phyloP scores from a whole-genome alignment of 106 monocot genomes.

The Vanilla planifolia region DNA sequence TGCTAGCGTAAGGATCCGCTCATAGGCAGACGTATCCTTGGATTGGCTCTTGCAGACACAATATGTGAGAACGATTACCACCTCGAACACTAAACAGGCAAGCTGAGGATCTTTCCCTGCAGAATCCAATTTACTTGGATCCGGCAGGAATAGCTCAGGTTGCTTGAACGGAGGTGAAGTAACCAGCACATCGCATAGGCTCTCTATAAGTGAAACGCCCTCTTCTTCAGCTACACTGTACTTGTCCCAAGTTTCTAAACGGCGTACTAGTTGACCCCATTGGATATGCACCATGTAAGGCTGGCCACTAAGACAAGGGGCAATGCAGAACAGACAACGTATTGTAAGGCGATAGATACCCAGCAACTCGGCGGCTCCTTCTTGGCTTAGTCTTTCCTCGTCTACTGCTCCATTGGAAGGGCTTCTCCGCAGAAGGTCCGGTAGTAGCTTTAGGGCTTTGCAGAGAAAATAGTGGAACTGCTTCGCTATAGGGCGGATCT shows the following conservation, averaged over 20 bases:
- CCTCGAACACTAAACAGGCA: conserved; percentile 20
- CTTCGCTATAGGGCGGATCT: conserved; percentile 49
- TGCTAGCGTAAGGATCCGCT: conserved; percentile 26
- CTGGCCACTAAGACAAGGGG: conserved; percentile 46
- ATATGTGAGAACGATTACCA: conserved; percentile 20
- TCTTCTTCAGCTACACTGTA: conserved; percentile 45
- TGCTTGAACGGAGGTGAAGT: background rate
- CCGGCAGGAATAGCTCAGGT: conserved; percentile 15
- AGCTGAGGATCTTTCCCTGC: conserved; percentile 35
- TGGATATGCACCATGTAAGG: conserved; percentile 49
- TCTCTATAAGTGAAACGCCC: conserved; percentile 33
- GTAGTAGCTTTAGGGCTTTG: conserved; percentile 40
- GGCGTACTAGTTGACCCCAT: conserved; percentile 34
- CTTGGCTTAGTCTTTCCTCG: conserved; percentile 3
- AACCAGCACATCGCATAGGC: conserved; percentile 18
- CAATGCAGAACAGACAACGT: conserved; percentile 48
- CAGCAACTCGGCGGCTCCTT: conserved; percentile 29
- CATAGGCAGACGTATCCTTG: conserved; percentile 25
- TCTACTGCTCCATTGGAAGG: background rate
- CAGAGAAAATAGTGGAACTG: conserved; percentile 57
- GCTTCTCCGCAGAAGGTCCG: conserved; percentile 21
- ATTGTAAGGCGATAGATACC: conserved; percentile 38
- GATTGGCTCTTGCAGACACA: conserved; percentile 35
- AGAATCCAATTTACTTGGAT: conserved; percentile 10
- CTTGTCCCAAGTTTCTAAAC: conserved; percentile 44